Conservation (phyloP, 345 rosid species). For the Eucalyptus rudis region DNA sequence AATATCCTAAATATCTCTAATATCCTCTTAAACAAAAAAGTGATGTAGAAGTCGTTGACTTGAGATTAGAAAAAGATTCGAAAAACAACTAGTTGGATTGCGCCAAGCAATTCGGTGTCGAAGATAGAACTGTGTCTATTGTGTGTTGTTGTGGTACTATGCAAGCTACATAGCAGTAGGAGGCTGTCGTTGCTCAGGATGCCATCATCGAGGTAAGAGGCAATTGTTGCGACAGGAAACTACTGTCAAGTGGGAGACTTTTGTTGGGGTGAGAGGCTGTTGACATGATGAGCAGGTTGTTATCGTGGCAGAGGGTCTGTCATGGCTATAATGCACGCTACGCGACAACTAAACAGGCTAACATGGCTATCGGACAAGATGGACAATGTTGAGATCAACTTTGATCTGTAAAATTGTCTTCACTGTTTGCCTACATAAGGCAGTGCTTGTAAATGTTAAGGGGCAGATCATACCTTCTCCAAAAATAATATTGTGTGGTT, state of each 20-base stretch:
- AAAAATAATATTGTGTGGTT: too few species aligned
- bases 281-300: background rate
- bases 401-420: background rate
- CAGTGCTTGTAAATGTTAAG: too few species aligned
- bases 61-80: background rate
- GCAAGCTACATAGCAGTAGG: background rate
- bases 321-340: background rate
- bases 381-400: background rate
- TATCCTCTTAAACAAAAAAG: background rate
- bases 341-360: background rate
- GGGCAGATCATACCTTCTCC: fast-evolving
- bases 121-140: background rate
- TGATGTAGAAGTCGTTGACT: background rate
- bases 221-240: background rate
- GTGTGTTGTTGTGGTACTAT: background rate
- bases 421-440: too few species aligned
- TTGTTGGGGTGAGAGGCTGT: background rate
- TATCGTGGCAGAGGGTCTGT: fast-evolving
- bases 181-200: background rate
- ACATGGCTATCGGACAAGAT: background rate
- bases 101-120: background rate
- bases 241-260: background rate
- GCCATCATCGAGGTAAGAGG: background rate
- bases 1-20: background rate
- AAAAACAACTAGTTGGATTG: background rate